Conservation (phyloP, 768 basidiomycete genomes). For the Mycena rosella region DNA sequence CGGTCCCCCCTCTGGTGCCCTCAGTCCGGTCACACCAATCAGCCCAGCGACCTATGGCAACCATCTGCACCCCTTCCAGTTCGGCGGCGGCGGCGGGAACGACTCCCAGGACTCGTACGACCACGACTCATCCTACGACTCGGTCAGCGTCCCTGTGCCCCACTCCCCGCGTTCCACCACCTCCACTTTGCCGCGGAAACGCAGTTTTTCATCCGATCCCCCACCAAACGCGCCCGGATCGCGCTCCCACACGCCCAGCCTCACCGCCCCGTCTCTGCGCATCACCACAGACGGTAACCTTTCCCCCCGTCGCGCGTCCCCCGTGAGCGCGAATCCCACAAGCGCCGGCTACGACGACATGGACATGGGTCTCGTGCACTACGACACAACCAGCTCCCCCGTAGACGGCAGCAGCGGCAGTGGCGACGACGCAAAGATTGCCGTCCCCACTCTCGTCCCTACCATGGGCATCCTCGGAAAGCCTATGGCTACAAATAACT, state of each 20-base stretch:
- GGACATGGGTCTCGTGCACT: constrained; percentile 59
- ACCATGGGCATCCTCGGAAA: constrained; percentile 75
- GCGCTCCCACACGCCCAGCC: constrained; percentile 32
- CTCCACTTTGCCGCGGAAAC: constrained; percentile 73
- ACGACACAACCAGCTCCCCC: constrained; percentile 49
- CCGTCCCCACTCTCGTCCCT: constrained; percentile 41
- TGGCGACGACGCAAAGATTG: constrained; percentile 39
- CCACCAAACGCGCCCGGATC: constrained; percentile 39
- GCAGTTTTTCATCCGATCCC: constrained; percentile 69
- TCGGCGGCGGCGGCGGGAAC: constrained; percentile 37
- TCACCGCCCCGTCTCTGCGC: constrained; percentile 38
- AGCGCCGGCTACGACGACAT: constrained; percentile 68
- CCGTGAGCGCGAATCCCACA: constrained; percentile 40
- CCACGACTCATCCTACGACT: constrained; percentile 45
- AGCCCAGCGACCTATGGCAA: constrained; percentile 61
- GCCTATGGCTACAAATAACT: constrained; percentile 81
- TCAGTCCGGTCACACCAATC: constrained; percentile 72
- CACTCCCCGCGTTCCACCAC: constrained; percentile 64
- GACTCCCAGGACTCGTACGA: constrained; percentile 46
- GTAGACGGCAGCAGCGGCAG: constrained; percentile 64
- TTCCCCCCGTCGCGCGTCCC: constrained; percentile 38
- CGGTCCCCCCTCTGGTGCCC: constrained; percentile 56
- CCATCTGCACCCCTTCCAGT: constrained; percentile 63
- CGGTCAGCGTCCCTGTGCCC: constrained; percentile 45
- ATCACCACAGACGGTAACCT: constrained; percentile 53